Base-by-base conservation (phyloP, 2,329 filamentous ascomycete species). In the Didymella keratinophila region DNA sequence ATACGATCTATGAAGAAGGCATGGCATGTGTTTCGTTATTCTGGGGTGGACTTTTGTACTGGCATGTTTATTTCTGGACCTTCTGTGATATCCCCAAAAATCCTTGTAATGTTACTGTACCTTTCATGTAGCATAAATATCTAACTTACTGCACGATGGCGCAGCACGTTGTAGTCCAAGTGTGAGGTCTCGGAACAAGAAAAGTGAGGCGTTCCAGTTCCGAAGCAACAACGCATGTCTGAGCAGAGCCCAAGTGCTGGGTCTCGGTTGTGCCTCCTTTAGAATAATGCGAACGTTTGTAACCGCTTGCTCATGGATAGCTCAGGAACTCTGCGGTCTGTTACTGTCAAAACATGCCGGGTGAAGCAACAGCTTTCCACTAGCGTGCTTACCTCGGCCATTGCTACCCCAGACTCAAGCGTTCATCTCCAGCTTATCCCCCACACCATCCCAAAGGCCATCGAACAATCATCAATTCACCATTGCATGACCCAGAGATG, bases 21-120 rank as follows among this genome's bases (percentile, higher is more conserved):
- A 41, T 8, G 20, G 14, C 3, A n/a, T 11, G 48, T n/a, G 48
- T 12, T 45, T 44, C 41, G 30, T 16, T 18, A 46, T n/a, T 20
- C n/a, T 28, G 1, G 23, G 23, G 10, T 39, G 45, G 20, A 14
- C 25, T 27, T 32, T 11, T 57, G 28, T 27, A 53, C 25, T 23
- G 21, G 14, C 43, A 30, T 23, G 32, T 32, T 32, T 47, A 51
- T 16, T 28, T 42, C 41, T 50, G 25, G 39, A 49, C 25, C 25
- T 51, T 50, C 27, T 43, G 54, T 54, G 56, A 58, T 58, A 58
- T 58, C 30, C 55, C 45, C 16, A 45, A 54, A 50, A 42, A 21
- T 25, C 6, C 39, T 58, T 58, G 45, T 58, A 58, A 53, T 50
- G 39, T 50, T 42, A 50, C 14, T 45, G 39, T 58, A 53, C 7